A percentile compares a stretch with the other conserved stretches of the same genome.
Conservation (phyloP, 129 eudicot species). For the Flaveria brownii region DNA sequence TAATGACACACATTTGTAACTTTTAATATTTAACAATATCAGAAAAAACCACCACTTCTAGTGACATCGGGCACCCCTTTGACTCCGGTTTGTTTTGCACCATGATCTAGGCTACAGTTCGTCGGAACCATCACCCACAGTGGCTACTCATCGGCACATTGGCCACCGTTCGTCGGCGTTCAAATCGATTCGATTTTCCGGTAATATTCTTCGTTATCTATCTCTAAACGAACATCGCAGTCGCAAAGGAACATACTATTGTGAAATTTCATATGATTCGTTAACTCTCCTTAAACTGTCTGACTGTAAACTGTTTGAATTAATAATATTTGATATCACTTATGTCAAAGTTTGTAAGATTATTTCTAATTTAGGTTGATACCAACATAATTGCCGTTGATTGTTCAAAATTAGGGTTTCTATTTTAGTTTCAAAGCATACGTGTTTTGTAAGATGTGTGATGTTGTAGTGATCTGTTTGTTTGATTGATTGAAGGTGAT, state of each 20-base stretch:
- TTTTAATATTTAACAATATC: no score
- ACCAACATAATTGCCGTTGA: background rate
- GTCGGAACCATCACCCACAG: constrained; percentile 14
- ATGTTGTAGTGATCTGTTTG: constrained; percentile 13
- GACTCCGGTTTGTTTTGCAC: background rate
- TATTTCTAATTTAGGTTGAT: constrained; percentile 15
- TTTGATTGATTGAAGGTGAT: constrained; percentile 37
- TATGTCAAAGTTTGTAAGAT: background rate
- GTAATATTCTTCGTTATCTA: background rate
- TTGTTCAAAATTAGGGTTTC: constrained; percentile 18
- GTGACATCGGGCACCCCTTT: background rate
- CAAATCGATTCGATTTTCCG: background rate
- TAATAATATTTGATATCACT: background rate
- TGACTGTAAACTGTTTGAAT: background rate
- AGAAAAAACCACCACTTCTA: background rate
- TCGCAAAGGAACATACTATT: background rate
- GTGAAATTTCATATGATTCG: background rate
- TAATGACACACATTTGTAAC: no score
- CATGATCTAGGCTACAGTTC: background rate
- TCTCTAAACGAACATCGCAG: background rate
- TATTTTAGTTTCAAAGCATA: constrained; percentile 13
- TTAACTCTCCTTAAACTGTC: background rate
- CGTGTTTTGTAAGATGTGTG: constrained; percentile 1
- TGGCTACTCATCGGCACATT: constrained; percentile 23
- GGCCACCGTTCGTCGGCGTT: constrained; percentile 28